phyloP scores from a whole-genome alignment of 2,329 filamentous ascomycete genomes.

The Exophiala aquamarina region DNA sequence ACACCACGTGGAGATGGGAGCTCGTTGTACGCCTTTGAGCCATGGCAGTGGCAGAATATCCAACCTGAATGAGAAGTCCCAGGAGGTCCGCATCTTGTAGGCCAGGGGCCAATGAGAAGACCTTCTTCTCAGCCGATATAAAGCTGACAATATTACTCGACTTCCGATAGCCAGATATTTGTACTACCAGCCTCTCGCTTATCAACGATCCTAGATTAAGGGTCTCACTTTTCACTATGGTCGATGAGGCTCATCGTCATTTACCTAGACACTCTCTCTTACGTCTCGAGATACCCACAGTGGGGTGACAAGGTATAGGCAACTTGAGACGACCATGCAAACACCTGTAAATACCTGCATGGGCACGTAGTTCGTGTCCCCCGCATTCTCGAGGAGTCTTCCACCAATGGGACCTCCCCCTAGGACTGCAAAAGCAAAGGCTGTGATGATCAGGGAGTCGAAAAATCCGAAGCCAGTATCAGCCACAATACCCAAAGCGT shows the following conservation, averaged over 20 bases:
- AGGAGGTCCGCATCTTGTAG: too few species aligned
- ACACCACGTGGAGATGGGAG: too few species aligned
- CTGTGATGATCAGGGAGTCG: constrained; percentile 30
- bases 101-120: too few species aligned
- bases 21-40: too few species aligned
- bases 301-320: not conserved
- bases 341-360: constrained; percentile 25
- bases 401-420: constrained; percentile 13
- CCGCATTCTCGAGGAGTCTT: constrained; percentile 8
- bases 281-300: constrained; percentile 3
- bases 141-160: too few species aligned
- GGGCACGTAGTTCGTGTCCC: constrained; percentile 13
- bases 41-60: too few species aligned
- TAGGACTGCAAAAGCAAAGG: constrained; percentile 23
- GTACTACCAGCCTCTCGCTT: too few species aligned
- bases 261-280: constrained; percentile 4
- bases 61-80: too few species aligned
- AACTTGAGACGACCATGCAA: constrained; percentile 7
- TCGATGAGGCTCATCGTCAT: not conserved
- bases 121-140: too few species aligned
- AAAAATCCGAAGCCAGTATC: constrained; percentile 33
- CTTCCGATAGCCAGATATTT: too few species aligned
- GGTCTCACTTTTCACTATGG: not conserved
- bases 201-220: not conserved
- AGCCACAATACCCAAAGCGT: constrained; percentile 34